These are phyloP conservation scores for Penicillium sp. DNA, from an alignment of 2,329 filamentous ascomycete species.

Conservation along the genomic window DNA sequence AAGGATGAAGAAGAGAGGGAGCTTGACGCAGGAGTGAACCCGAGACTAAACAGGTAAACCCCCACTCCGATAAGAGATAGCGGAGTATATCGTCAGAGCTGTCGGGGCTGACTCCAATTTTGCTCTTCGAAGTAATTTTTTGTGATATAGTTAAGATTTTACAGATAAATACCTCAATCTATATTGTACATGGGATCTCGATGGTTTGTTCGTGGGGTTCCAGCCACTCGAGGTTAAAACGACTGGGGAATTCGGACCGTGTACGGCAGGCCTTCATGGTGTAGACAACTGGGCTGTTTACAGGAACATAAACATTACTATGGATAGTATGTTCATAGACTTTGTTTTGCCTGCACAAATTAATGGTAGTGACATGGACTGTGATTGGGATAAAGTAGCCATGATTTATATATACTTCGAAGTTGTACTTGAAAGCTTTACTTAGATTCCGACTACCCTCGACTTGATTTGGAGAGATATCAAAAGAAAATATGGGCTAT, in stretches of 20 bases:
- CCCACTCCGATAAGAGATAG: slow-evolving; percentile 8
- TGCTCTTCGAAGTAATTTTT: not conserved
- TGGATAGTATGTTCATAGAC: not conserved
- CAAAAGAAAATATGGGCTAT: not conserved
- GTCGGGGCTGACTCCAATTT: not conserved
- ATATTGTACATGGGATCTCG: not conserved
- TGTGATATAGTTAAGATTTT: not conserved
- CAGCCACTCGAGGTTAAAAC: too few relatives aligned
- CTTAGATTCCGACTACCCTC: not conserved
- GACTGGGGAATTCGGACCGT: not conserved
- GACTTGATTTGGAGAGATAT: not conserved
- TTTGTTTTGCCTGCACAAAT: not conserved
- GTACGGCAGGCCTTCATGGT: not conserved
- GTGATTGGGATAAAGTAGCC: not conserved
- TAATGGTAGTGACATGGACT: not conserved
- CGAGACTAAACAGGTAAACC: not conserved
- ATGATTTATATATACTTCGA: not conserved
- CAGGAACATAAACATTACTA: not conserved
- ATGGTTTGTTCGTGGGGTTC: not conserved
- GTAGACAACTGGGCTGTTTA: not conserved
- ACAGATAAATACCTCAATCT: not conserved
- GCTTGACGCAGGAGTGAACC: not conserved
- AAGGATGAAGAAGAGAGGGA: not conserved
- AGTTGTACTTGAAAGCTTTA: not conserved
- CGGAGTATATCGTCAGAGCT: not conserved